These are phyloP conservation scores for Nicotiana attenuata DNA, from an alignment of 257 asterid genomes.

Conservation along the genomic window DNA sequence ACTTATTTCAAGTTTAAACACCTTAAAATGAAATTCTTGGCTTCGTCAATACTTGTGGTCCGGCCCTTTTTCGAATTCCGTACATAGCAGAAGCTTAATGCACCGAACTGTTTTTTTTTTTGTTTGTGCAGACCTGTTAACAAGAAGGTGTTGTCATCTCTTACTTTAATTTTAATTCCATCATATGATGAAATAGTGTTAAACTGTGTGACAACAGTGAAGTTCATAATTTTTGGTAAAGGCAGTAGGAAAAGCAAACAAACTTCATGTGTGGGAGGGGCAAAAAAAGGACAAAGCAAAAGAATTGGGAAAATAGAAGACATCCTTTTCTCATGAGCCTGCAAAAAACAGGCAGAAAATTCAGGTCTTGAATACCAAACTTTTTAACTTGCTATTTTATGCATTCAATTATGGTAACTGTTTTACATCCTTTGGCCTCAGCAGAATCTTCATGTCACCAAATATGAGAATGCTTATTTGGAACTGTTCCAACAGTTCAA, in stretches of 20 bases:
- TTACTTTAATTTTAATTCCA: not conserved
- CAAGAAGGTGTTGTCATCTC: slow-evolving; percentile 2
- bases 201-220: not conserved
- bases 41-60: too few species aligned
- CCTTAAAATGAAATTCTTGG: too few species aligned
- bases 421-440: slow-evolving; percentile 37
- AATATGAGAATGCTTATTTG: slow-evolving; percentile 41
- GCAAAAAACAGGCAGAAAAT: slow-evolving; percentile 52
- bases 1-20: too few species aligned
- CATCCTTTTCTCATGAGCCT: slow-evolving; percentile 53
- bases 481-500: slow-evolving; percentile 29
- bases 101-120: too few species aligned
- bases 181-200: not conserved
- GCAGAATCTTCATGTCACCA: slow-evolving; percentile 52
- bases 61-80: rapidly evolving
- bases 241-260: not conserved
- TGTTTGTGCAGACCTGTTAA: not conserved
- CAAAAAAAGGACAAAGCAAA: slow-evolving; percentile 19
- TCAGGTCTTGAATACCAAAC: slow-evolving; percentile 38
- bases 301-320: slow-evolving; percentile 17
- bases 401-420: slow-evolving; percentile 55
- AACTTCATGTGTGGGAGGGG: not conserved
- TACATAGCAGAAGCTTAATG: too few species aligned
- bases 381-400: slow-evolving; percentile 19
- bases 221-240: not conserved